Evolutionary conservation across 176 grass and related monocot species (phyloP).

Genomic region (Aegilops bicornis): DNA sequence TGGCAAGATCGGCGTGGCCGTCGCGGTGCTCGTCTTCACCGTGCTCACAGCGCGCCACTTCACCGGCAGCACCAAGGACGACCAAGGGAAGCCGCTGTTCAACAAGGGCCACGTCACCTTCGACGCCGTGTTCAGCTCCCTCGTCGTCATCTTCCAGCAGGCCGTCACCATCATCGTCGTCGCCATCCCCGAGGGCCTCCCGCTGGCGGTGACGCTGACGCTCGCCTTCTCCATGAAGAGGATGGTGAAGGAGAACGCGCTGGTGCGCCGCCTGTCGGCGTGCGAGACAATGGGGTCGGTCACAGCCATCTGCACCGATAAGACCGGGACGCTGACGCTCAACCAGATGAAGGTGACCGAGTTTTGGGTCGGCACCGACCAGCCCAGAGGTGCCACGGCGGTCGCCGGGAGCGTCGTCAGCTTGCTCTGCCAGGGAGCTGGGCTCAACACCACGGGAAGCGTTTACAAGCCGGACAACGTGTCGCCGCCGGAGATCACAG

Average conservation of each 20-base stretch:
- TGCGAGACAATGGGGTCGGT: slow-evolving; percentile 95
- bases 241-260: slow-evolving; percentile 89
- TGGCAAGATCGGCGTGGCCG: slow-evolving; percentile 70
- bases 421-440: slow-evolving; percentile 52
- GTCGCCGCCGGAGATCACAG: slow-evolving; percentile 55
- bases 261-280: slow-evolving; percentile 80
- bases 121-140: slow-evolving; percentile 44
- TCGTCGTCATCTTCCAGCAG: slow-evolving; percentile 76
- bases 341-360: slow-evolving; percentile 83
- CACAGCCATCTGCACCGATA: slow-evolving; percentile 87
- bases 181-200: slow-evolving; percentile 82
- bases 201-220: slow-evolving; percentile 82
- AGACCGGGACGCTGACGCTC: slow-evolving; percentile 81
- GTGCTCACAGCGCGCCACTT: slow-evolving; percentile 64
- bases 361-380: slow-evolving; percentile 61
- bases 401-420: not conserved
- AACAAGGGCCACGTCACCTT: slow-evolving; percentile 26
- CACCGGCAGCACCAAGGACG: slow-evolving; percentile 71
- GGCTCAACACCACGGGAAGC: slow-evolving; percentile 78
- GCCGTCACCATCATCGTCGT: slow-evolving; percentile 92
- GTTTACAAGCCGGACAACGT: slow-evolving; percentile 47
- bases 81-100: slow-evolving; percentile 48
- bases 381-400: not conserved
- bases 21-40: slow-evolving; percentile 61
- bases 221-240: slow-evolving; percentile 93